Conservation (phyloP, 1,284 basidiomycete species). For the Vanrija sp. region DNA sequence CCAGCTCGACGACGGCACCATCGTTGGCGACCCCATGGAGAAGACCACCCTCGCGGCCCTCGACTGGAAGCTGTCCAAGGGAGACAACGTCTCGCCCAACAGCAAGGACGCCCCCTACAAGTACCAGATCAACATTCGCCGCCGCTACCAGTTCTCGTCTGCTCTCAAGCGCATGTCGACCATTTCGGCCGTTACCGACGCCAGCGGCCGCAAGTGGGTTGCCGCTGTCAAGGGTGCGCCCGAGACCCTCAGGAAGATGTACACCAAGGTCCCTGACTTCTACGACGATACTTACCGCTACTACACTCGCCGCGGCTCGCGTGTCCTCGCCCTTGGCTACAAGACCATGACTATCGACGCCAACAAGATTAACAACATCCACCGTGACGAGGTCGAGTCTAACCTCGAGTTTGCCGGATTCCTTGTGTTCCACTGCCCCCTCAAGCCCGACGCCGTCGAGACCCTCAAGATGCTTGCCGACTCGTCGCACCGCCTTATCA, state of each 20-base stretch:
- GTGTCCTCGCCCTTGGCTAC: conserved; percentile 81
- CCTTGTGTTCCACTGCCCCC: conserved; percentile 92
- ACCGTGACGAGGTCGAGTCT: conserved; percentile 73
- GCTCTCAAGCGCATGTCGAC: conserved; percentile 95
- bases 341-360: conserved; percentile 71
- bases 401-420: conserved; percentile 79
- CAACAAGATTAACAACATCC: conserved; percentile 77
- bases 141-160: conserved; percentile 93
- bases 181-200: conserved; percentile 62
- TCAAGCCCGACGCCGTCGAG: conserved; percentile 87
- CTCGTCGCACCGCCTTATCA: conserved; percentile 93
- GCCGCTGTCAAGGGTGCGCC: conserved; percentile 88
- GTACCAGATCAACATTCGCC: conserved; percentile 66
- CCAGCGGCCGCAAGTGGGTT: conserved; percentile 42
- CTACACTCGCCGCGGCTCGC: conserved; percentile 83
- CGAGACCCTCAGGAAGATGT: conserved; percentile 87
- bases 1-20: conserved; percentile 76
- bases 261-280: conserved; percentile 63
- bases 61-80: conserved; percentile 80
- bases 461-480: conserved; percentile 87
- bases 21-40: conserved; percentile 99
- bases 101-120: conserved; percentile 58
- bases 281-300: conserved; percentile 93
- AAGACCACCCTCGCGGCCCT: conserved; percentile 91
- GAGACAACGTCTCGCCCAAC: conserved; percentile 65